Conservation (phyloP, 129 eudicot genomes). For the Lactuca sativa region DNA sequence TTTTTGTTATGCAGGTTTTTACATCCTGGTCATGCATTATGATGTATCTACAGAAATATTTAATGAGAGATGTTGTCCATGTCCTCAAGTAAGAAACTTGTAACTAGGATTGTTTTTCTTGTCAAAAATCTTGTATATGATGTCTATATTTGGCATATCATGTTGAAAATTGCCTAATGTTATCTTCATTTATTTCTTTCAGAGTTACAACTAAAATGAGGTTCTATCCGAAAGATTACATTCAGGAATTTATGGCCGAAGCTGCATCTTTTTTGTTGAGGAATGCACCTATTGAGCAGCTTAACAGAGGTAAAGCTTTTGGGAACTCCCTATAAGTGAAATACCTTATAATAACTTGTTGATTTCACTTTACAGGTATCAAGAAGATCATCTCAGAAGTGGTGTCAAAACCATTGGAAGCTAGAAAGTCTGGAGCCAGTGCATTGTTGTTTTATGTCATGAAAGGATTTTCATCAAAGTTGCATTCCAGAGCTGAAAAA, state of each 20-base stretch:
- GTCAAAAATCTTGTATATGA: neutral
- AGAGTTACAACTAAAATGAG: constrained; percentile 66
- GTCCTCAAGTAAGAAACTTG: constrained; percentile 65
- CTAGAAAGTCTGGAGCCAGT: constrained; percentile 64
- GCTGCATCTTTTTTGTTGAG: constrained; percentile 74
- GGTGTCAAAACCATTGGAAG: constrained; percentile 54
- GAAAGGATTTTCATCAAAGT: constrained; percentile 73
- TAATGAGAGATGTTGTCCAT: constrained; percentile 52
- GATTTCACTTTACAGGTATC: constrained; percentile 47
- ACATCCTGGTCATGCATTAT: constrained; percentile 80
- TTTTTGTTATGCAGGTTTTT: constrained; percentile 62
- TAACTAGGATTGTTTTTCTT: neutral
- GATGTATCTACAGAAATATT: constrained; percentile 82
- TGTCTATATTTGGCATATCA: neutral
- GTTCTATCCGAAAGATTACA: constrained; percentile 70
- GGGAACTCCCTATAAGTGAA: neutral
- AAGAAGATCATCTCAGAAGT: constrained; percentile 57
- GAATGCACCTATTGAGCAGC: constrained; percentile 64
- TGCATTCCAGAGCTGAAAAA: constrained; percentile 71
- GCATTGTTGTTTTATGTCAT: constrained; percentile 60
- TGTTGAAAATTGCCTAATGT: neutral
- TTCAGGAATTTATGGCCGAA: constrained; percentile 86
- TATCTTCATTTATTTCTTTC: neutral
- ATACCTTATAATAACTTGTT: constrained; percentile 21
- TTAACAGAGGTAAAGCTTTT: constrained; percentile 52